Evolutionary conservation across 306 rosid genomes (phyloP).

Genomic region (Mimosa pudica): DNA sequence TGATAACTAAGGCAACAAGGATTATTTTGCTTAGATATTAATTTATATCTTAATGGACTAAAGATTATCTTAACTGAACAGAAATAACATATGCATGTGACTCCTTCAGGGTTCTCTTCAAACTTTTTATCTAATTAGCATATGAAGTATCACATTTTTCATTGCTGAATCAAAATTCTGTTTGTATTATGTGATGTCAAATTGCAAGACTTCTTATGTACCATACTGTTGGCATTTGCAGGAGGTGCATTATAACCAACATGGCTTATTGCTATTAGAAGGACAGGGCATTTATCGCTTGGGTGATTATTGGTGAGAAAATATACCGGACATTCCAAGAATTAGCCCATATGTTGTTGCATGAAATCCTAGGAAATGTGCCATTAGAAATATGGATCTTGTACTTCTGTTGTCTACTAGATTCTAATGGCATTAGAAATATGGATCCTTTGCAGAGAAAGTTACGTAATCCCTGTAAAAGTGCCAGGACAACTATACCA

Average conservation of each 20-base stretch:
- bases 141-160: constrained; percentile 10
- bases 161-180: constrained; percentile 17
- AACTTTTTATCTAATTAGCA: constrained; percentile 4
- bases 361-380: constrained; percentile 23
- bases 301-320: constrained; percentile 86
- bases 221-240: constrained; percentile 41
- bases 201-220: not conserved
- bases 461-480: constrained; percentile 10
- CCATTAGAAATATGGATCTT: constrained; percentile 23
- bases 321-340: constrained; percentile 20
- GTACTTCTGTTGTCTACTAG: constrained; percentile 22
- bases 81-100: not conserved
- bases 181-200: constrained; percentile 9
- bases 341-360: constrained; percentile 17
- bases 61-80: not conserved
- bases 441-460: constrained; percentile 18
- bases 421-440: constrained; percentile 14
- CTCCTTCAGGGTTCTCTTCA: constrained; percentile 5
- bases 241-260: constrained; percentile 99
- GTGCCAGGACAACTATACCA: not conserved
- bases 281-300: constrained; percentile 95
- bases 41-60: constrained; percentile 1
- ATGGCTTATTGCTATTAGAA: constrained; percentile 87
- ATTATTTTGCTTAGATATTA: not conserved
- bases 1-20: constrained; percentile 5